Conservation (phyloP, 768 basidiomycete species). For the Boletus coccyginus region DNA sequence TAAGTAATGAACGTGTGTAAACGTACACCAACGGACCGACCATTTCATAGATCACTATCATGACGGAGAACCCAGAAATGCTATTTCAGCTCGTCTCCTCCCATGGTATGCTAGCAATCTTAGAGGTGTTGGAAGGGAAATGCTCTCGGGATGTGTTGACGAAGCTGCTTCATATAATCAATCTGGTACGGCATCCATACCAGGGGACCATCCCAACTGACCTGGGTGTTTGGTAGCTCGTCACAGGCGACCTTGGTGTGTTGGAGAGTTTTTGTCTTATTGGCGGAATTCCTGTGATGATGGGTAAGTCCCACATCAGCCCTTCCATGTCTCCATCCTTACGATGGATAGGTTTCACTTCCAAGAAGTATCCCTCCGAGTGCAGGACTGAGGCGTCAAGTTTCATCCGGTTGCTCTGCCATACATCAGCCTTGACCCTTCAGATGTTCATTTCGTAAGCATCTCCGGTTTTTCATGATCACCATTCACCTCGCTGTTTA, state of each 20-base stretch:
- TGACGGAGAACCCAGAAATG: slow-evolving; percentile 82
- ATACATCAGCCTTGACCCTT: slow-evolving; percentile 88
- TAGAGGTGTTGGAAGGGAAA: slow-evolving; percentile 89
- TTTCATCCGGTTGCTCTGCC: slow-evolving; percentile 89
- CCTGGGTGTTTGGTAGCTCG: slow-evolving; percentile 40
- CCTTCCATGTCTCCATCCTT: slow-evolving; percentile 1
- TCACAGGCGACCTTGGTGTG: slow-evolving; percentile 73
- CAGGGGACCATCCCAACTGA: neutral
- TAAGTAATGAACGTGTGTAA: slow-evolving; percentile 34
- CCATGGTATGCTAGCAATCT: slow-evolving; percentile 92
- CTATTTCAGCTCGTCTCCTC: slow-evolving; percentile 83
- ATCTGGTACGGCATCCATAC: slow-evolving; percentile 53
- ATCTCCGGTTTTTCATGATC: neutral
- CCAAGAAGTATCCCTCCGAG: slow-evolving; percentile 90
- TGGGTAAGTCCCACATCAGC: slow-evolving; percentile 50
- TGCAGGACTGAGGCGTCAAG: slow-evolving; percentile 94
- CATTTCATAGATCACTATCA: slow-evolving; percentile 61
- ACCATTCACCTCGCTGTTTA: neutral
- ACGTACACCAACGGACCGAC: neutral
- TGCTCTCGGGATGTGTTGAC: slow-evolving; percentile 83
- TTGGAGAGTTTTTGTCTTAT: slow-evolving; percentile 95
- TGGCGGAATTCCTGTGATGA: slow-evolving; percentile 93
- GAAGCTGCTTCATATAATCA: slow-evolving; percentile 85
- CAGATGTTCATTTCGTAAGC: slow-evolving; percentile 99
- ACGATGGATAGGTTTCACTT: slow-evolving; percentile 70